phyloP scores from a whole-genome alignment of 805 yeast genomes.

The Zygoascus bituminiphila region DNA sequence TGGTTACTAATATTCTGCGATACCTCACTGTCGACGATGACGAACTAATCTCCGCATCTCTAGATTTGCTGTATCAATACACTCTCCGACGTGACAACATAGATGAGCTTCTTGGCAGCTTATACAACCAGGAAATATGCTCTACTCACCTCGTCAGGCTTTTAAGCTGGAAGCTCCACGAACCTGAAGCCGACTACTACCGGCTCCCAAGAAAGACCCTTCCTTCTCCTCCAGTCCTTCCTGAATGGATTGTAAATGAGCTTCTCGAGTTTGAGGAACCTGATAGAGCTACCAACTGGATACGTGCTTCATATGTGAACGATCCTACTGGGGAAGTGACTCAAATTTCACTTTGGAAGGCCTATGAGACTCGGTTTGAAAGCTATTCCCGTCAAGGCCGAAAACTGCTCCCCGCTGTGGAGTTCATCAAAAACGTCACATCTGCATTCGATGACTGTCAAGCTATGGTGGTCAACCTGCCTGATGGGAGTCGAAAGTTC shows the following conservation, averaged over 20 bases:
- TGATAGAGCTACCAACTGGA: constrained; percentile 86
- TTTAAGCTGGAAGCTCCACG: constrained; percentile 39
- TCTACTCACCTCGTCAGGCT: constrained; percentile 56
- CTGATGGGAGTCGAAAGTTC: constrained; percentile 65
- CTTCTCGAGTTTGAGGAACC: constrained; percentile 72
- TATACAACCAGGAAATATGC: constrained; percentile 43
- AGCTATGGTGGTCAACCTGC: constrained; percentile 80
- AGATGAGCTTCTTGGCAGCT: constrained; percentile 38
- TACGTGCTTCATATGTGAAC: constrained; percentile 83
- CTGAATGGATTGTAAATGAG: constrained; percentile 47
- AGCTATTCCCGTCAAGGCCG: constrained; percentile 41
- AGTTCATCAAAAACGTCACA: constrained; percentile 89
- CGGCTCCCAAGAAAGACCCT: constrained; percentile 36
- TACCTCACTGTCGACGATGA: constrained; percentile 62
- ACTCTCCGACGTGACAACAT: constrained; percentile 55
- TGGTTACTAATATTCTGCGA: constrained; percentile 49
- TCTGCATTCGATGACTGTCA: constrained; percentile 80
- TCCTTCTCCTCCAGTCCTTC: constrained; percentile 53
- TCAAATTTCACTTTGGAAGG: constrained; percentile 91
- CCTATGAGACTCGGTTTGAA: constrained; percentile 83
- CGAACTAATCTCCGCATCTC: constrained; percentile 61
- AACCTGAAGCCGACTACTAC: constrained; percentile 30
- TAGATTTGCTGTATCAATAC: constrained; percentile 79
- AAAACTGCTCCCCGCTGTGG: constrained; percentile 82
- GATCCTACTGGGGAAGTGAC: constrained; percentile 76